Conservation (phyloP, 2,329 filamentous ascomycete genomes). For the Diaporthe ampelina region DNA sequence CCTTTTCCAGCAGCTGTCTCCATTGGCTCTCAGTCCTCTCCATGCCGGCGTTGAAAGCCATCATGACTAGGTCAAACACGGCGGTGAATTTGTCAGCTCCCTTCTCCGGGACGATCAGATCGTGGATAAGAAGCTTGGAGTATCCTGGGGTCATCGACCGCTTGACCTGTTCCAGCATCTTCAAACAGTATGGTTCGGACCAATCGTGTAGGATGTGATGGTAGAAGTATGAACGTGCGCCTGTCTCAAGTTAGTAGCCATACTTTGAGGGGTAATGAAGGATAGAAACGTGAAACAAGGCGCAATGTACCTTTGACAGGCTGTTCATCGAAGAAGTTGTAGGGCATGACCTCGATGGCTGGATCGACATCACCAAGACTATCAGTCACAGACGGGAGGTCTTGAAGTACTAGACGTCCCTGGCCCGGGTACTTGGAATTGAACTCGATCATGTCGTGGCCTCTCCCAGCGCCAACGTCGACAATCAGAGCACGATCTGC, state of each 20-base stretch:
- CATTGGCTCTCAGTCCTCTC: conserved; percentile 48
- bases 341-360: conserved; percentile 48
- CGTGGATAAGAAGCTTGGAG: conserved; percentile 51
- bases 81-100: conserved; percentile 44
- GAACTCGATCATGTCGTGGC: conserved; percentile 44
- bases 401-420: conserved; percentile 45
- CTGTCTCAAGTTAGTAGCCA: conserved; percentile 40
- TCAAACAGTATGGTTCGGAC: conserved; percentile 50
- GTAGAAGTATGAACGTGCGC: conserved; percentile 49
- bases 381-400: conserved; percentile 41
- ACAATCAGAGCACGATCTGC: conserved; percentile 44
- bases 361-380: conserved; percentile 43
- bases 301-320: conserved; percentile 49
- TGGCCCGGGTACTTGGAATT: conserved; percentile 25
- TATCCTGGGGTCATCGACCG: conserved; percentile 51
- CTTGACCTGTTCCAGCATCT: conserved; percentile 50
- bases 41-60: conserved; percentile 48
- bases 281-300: no score
- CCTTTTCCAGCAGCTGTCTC: conserved; percentile 43
- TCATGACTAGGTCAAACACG: conserved; percentile 50
- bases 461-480: conserved; percentile 43
- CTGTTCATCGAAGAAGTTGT: conserved; percentile 54
- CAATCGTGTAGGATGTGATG: conserved; percentile 55
- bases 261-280: no score
- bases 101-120: conserved; percentile 50